Conservation (phyloP, 306 rosid species). For the Pyrus betulifolia region DNA sequence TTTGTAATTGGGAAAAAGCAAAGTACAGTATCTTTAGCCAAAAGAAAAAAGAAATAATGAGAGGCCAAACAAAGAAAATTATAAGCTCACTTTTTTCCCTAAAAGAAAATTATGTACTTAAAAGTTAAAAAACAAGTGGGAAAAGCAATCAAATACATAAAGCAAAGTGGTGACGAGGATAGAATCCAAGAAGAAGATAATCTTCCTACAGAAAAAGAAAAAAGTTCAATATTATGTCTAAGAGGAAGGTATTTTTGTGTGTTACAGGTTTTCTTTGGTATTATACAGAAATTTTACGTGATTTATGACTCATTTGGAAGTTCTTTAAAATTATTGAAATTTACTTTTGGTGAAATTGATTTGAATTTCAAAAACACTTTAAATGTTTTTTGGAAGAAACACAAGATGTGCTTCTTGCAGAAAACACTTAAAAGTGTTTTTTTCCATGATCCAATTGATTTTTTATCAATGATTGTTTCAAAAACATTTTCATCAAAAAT, state of each 20-base stretch:
- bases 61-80: constrained; percentile 6
- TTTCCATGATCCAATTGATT: too few species aligned
- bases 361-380: too few species aligned
- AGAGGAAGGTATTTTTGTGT: constrained; percentile 23
- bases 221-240: constrained; percentile 39
- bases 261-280: not conserved
- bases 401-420: too few species aligned
- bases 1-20: constrained; percentile 20
- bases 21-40: constrained; percentile 21
- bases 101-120: constrained; percentile 11
- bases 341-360: too few species aligned
- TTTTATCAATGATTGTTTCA: too few species aligned
- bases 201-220: constrained; percentile 45
- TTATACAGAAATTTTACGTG: not conserved
- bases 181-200: constrained; percentile 59
- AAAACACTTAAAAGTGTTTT: too few species aligned
- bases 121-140: not conserved
- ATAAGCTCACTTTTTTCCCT: constrained; percentile 23
- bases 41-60: constrained; percentile 29
- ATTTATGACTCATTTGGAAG: not conserved
- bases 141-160: constrained; percentile 17
- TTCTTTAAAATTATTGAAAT: too few species aligned
- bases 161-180: constrained; percentile 23
- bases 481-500: too few species aligned
- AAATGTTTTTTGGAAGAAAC: too few species aligned